Evolutionary conservation across 345 rosid genomes (phyloP).

Genomic region (Camelina sativa): DNA sequence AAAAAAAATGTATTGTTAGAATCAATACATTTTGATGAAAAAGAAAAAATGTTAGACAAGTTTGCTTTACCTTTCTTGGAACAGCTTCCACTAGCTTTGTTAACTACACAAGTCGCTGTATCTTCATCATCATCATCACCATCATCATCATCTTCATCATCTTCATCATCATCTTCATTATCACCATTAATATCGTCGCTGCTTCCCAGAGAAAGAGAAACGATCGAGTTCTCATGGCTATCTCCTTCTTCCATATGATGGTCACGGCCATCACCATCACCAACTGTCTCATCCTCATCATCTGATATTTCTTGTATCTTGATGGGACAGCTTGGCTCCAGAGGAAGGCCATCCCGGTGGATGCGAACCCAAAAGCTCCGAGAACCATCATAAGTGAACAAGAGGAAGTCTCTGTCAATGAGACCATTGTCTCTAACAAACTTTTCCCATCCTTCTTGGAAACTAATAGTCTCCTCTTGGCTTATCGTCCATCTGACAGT

Average conservation of each 20-base stretch:
- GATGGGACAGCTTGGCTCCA: neutral
- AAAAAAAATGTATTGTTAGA: neutral
- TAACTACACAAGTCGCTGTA: slow-evolving; percentile 13
- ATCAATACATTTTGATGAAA: slow-evolving; percentile 2
- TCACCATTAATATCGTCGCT: slow-evolving; percentile 7
- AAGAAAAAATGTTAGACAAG: neutral
- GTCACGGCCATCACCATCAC: neutral
- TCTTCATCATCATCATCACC: neutral
- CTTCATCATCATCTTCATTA: neutral
- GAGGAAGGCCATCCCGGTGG: neutral
- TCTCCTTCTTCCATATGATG: neutral
- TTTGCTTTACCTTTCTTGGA: slow-evolving; percentile 19
- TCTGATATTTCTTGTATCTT: slow-evolving; percentile 34
- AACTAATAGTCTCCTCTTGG: slow-evolving; percentile 9
- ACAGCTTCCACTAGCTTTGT: slow-evolving; percentile 15
- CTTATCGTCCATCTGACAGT: slow-evolving; percentile 23
- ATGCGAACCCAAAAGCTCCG: slow-evolving; percentile 28
- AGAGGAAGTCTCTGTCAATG: slow-evolving; percentile 16
- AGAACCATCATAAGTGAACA: slow-evolving; percentile 32
- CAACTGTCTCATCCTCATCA: neutral
- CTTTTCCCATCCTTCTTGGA: slow-evolving; percentile 38
- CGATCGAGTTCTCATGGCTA: slow-evolving; percentile 8
- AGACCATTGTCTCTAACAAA: slow-evolving; percentile 16
- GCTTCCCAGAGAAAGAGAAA: slow-evolving; percentile 39
- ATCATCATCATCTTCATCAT: neutral